Percentiles rank a stretch among this genome's conserved stretches.
Evolutionary conservation across 1,139 yeast genomes (phyloP).

Genomic region (Yamadazyma buinensis): DNA sequence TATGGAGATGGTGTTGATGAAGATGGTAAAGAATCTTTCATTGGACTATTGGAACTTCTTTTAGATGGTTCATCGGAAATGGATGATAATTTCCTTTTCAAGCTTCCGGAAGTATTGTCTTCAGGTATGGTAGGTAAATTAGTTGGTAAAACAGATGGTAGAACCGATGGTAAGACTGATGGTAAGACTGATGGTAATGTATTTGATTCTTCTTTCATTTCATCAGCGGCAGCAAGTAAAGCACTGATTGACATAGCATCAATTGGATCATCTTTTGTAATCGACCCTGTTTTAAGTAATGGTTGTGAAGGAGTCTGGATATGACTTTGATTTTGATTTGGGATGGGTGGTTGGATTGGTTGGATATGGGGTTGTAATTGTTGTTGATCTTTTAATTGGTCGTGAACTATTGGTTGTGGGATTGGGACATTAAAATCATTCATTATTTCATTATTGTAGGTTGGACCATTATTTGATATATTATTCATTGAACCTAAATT

Average conservation of each 20-base stretch:
- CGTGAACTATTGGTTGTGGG: not conserved
- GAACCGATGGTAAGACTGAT: too few species aligned
- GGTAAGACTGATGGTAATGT: too few species aligned
- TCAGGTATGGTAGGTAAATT: slow-evolving; percentile 3
- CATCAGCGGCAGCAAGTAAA: slow-evolving; percentile 15
- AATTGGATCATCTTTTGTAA: not conserved
- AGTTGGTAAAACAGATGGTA: too few species aligned
- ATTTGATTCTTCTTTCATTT: slow-evolving; percentile 4
- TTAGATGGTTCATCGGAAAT: slow-evolving; percentile 4
- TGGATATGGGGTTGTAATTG: not conserved
- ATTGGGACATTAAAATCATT: not conserved
- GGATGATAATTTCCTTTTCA: slow-evolving; percentile 7
- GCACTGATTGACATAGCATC: slow-evolving; percentile 12
- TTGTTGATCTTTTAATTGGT: not conserved
- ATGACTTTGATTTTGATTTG: not conserved
- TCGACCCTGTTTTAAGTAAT: not conserved
- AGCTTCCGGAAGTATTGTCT: slow-evolving; percentile 1
- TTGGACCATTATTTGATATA: not conserved
- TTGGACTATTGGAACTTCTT: not conserved
- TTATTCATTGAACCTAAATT: not conserved
- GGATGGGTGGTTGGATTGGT: not conserved
- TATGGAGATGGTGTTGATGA: slow-evolving; percentile 14
- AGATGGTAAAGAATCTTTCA: slow-evolving; percentile 16
- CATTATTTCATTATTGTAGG: not conserved
- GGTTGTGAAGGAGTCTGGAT: not conserved